These are phyloP conservation scores for Diaporthe ilicicola DNA, from an alignment of 2,329 filamentous ascomycete genomes.

Conservation along the genomic window DNA sequence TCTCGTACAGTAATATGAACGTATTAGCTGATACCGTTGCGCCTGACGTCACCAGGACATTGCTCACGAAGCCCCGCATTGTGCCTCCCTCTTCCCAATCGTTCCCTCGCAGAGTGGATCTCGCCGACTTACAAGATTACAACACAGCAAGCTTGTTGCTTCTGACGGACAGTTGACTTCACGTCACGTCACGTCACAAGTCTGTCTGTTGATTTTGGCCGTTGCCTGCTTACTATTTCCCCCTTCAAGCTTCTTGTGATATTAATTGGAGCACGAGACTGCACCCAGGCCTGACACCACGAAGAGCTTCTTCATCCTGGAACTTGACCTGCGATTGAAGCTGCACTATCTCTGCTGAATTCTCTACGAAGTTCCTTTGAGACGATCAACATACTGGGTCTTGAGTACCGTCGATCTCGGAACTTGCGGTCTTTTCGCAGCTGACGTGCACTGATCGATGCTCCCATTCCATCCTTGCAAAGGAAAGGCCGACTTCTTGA, in stretches of 20 bases:
- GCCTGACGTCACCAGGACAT: constrained; percentile 14
- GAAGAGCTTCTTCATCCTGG: too few relatives aligned
- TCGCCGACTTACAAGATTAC: background rate
- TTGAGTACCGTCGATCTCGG: background rate
- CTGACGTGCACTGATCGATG: too few relatives aligned
- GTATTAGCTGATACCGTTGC: background rate
- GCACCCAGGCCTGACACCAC: background rate
- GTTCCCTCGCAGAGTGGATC: background rate
- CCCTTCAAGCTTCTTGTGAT: background rate
- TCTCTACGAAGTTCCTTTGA: too few relatives aligned
- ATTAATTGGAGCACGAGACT: background rate
- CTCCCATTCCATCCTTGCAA: background rate
- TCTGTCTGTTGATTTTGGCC: background rate
- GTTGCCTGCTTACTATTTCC: background rate
- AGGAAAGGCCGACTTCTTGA: background rate
- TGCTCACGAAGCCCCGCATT: constrained; percentile 24
- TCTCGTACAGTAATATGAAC: background rate
- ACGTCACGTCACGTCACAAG: background rate
- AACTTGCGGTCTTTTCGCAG: background rate
- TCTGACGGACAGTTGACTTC: background rate
- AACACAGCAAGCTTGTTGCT: background rate
- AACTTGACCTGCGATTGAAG: background rate
- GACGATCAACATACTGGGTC: background rate
- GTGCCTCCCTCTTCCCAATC: background rate
- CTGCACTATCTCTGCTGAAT: too few relatives aligned